Evolutionary conservation across 2,329 filamentous ascomycete genomes (phyloP), one percentile per base, ranked within the genome.

Genomic region (Hymenoscyphus infarciens): DNA sequence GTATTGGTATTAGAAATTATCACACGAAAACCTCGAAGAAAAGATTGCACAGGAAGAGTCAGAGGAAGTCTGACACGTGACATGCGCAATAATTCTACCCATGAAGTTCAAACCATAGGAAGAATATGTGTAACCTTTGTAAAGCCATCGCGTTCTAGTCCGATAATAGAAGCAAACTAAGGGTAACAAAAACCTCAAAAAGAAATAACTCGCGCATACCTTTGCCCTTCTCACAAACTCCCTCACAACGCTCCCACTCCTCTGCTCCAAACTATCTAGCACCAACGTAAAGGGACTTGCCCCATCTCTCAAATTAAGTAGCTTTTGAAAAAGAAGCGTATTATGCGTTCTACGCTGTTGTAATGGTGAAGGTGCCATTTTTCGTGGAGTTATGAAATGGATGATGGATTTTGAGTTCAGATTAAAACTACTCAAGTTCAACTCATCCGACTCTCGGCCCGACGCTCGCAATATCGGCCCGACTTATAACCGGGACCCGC

Each of bases 261-360:
- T 86, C 77, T 97, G 92, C 77, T 96, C 92, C 33, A 97, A 80
- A 38, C 83, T 91, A 75, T 98, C 94, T 62, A 97, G 81, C 2
- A 97, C 77, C 29, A 98, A 80, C 0, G 93, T 97, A 71, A 98
- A 86, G 2, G 94, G 94, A 57, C 92, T 96, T 15, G 89, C 87
- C 62, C 86, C 87, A 75, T 95, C 90, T 66, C 91, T 84, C 61
- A 91, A 80, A 72, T 87, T 91, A 66, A 97, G 81, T 1, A 97
- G 80, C 73, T 92, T 93, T 66, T 92, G 90, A 61, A 97, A 87
- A 2, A 96, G 81, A 2, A 96, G 84, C 25, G 96, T 78, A 74
- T 92, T 93, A 76, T 97, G 92, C 22, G 91, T 93, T 67, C 91
- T 85, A 33, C 90, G 83, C 72, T 96, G 91, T 56, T 83, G 78